A percentile compares a stretch with the other conserved stretches of the same genome.
phyloP scores from a whole-genome alignment of 2,329 filamentous ascomycete genomes.

The Venturia asperata region DNA sequence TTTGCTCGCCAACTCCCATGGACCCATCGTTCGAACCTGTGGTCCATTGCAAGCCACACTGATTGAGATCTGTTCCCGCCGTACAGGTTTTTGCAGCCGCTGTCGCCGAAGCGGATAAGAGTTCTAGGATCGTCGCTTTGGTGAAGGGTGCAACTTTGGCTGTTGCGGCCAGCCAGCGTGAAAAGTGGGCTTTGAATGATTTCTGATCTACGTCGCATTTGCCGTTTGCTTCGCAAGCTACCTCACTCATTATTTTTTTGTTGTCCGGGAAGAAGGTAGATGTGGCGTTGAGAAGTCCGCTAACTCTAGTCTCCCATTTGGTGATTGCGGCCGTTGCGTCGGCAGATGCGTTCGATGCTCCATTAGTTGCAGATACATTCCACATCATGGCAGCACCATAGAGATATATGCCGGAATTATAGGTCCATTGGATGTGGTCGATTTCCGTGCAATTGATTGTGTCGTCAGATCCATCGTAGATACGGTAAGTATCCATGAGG shows the following conservation, averaged over 20 bases:
- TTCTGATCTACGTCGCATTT: conserved; percentile 44
- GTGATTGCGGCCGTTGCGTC: conserved; percentile 25
- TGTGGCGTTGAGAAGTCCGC: conserved; percentile 32
- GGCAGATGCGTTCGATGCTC: conserved; percentile 23
- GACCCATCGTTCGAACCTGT: conserved; percentile 26
- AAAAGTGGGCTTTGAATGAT: conserved; percentile 40
- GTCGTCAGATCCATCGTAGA: conserved; percentile 41
- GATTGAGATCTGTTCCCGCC: conserved; percentile 41
- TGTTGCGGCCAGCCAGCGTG: conserved; percentile 38
- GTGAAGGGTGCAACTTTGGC: conserved; percentile 35
- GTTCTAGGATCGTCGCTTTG: conserved; percentile 39
- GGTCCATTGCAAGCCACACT: conserved; percentile 44
- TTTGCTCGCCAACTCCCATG: conserved; percentile 51
- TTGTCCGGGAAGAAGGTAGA: conserved; percentile 33
- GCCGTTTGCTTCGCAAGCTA: conserved; percentile 40
- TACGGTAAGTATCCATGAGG: conserved; percentile 46
- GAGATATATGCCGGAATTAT: conserved; percentile 43
- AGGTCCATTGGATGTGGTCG: conserved; percentile 50
- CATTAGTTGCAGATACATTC: conserved; percentile 29
- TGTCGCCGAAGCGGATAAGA: conserved; percentile 47
- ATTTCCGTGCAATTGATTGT: conserved; percentile 39
- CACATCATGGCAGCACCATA: conserved; percentile 43
- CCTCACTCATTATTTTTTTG: conserved; percentile 39
- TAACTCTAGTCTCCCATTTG: conserved; percentile 28
- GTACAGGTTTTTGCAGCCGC: conserved; percentile 51